Evolutionary conservation across 768 basidiomycete species (phyloP).

Genomic region (Serendipita sp.): DNA sequence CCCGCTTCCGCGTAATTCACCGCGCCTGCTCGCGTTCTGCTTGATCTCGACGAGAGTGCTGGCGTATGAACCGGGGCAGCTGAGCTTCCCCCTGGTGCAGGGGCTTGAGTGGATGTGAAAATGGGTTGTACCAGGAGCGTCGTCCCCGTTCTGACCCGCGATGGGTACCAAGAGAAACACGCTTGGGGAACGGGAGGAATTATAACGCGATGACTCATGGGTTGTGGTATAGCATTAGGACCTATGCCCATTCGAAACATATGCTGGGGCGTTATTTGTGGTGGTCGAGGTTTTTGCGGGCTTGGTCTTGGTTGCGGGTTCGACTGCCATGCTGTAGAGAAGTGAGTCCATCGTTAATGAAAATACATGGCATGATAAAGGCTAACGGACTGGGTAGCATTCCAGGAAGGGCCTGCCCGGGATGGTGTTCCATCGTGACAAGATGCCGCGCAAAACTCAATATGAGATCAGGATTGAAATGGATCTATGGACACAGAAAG

Average conservation of each 20-base stretch:
- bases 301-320: background rate
- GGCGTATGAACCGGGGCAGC: background rate
- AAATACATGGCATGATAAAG: too few species aligned
- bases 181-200: conserved; percentile 55
- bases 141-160: conserved; percentile 79
- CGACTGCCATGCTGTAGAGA: background rate
- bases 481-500: too few species aligned
- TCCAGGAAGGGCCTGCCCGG: too few species aligned
- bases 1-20: conserved; percentile 82
- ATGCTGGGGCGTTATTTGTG: background rate
- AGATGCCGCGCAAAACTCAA: too few species aligned
- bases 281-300: background rate
- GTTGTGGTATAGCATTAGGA: background rate
- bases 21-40: conserved; percentile 37
- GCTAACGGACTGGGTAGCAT: too few species aligned
- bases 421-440: too few species aligned
- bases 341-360: too few species aligned
- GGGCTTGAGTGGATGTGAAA: conserved; percentile 22
- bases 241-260: background rate
- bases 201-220: conserved; percentile 2
- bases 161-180: conserved; percentile 65
- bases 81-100: conserved; percentile 16
- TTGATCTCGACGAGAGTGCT: conserved; percentile 22
- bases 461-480: too few species aligned
- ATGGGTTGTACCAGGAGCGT: conserved; percentile 87